phyloP scores from a whole-genome alignment of 2,329 filamentous ascomycete genomes.

The Juglanconis sp. region DNA sequence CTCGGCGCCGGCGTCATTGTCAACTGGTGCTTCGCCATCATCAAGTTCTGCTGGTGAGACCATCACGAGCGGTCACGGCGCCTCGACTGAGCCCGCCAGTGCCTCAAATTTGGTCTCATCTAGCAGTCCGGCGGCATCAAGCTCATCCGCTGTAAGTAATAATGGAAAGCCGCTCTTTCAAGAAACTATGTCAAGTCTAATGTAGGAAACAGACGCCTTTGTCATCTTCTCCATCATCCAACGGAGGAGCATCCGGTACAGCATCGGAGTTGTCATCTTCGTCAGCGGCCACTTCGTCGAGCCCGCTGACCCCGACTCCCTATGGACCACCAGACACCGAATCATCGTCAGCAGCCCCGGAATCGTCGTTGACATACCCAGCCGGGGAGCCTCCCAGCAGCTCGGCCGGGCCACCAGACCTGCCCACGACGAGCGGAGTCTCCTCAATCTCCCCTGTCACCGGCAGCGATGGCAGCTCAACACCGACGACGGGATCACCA shows the following conservation, averaged over 20 bases:
- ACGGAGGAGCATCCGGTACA: neutral
- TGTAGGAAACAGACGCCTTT: neutral
- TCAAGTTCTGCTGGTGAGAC: neutral
- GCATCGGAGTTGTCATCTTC: neutral
- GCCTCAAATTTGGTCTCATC: neutral
- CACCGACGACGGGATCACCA: neutral
- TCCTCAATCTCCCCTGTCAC: neutral
- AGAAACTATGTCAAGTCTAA: neutral
- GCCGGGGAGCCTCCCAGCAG: neutral
- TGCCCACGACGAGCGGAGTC: neutral
- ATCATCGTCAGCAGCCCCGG: neutral
- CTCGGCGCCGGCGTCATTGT: neutral
- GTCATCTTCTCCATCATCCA: neutral
- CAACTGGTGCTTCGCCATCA: neutral
- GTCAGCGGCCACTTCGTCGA: neutral
- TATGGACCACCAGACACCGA: neutral
- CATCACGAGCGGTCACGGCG: neutral
- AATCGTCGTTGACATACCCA: neutral
- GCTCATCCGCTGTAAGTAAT: slow-evolving; percentile 4
- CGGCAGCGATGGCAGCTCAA: neutral
- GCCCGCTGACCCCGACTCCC: neutral
- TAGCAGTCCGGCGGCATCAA: neutral
- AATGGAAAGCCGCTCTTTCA: too few relatives aligned
- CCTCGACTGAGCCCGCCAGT: neutral
- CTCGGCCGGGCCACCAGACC: neutral